phyloP scores from a whole-genome alignment of 2,329 filamentous ascomycete species.

The Fusarium domesticum region DNA sequence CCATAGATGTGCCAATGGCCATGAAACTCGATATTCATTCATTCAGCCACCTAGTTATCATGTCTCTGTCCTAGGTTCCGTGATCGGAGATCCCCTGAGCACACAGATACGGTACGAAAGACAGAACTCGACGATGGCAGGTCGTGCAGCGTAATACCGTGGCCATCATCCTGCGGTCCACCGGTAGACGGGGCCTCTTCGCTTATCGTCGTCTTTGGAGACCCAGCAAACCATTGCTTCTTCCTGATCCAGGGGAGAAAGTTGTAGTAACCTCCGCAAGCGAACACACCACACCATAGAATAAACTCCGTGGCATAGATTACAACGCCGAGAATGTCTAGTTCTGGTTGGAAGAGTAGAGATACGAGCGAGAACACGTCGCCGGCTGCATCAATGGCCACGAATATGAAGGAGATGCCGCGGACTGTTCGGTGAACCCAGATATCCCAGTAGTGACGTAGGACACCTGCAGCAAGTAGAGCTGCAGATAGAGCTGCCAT shows the following conservation, averaged over 20 bases:
- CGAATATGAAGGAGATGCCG: constrained; percentile 71
- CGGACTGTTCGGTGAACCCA: constrained; percentile 62
- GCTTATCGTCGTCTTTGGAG: constrained; percentile 1
- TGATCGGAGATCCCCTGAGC: constrained; percentile 10
- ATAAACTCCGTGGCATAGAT: constrained; percentile 65
- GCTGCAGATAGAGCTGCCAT: constrained; percentile 65
- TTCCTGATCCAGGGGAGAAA: constrained; percentile 48
- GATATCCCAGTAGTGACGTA: constrained; percentile 69
- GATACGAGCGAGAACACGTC: constrained; percentile 66
- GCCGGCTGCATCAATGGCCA: constrained; percentile 65
- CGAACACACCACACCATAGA: constrained; percentile 66
- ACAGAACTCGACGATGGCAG: constrained; percentile 61
- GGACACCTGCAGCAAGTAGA: constrained; percentile 62
- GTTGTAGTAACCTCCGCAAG: constrained; percentile 63
- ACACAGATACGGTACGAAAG: constrained; percentile 48
- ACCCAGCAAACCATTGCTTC: constrained; percentile 8
- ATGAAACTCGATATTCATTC: neutral
- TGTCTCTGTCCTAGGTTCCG: constrained; percentile 1
- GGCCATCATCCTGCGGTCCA: neutral
- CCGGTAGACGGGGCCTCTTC: constrained; percentile 1
- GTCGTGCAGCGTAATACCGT: constrained; percentile 41
- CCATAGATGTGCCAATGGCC: too few species aligned
- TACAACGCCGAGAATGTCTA: constrained; percentile 61
- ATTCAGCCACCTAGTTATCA: neutral
- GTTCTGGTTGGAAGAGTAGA: constrained; percentile 56